phyloP scores from a whole-genome alignment of 176 grass and related monocot species.

The Carex cristatella region DNA sequence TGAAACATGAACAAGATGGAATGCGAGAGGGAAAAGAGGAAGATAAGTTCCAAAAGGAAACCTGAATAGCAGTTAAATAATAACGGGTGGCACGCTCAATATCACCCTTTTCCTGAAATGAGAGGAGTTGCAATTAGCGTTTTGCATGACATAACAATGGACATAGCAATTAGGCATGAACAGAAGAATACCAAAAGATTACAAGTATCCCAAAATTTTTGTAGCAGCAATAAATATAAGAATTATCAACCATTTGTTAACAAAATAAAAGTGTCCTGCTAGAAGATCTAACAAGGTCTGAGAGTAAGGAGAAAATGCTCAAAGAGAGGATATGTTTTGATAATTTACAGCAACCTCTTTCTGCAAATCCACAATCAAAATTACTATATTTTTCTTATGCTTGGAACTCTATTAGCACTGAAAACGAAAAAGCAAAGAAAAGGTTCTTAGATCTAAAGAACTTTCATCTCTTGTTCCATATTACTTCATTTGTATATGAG shows the following conservation, averaged over 20 bases:
- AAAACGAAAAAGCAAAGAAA: too few species aligned
- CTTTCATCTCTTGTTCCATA: too few species aligned
- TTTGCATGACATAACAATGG: neutral
- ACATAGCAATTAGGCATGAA: neutral
- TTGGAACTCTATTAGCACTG: too few species aligned
- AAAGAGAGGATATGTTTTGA: too few species aligned
- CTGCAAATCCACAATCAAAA: too few species aligned
- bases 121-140: neutral
- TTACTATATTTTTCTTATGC: too few species aligned
- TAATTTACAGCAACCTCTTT: too few species aligned
- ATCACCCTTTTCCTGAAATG: constrained; percentile 79
- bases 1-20: neutral
- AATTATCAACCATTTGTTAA: neutral
- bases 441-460: too few species aligned
- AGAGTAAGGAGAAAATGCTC: neutral
- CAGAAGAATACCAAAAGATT: neutral
- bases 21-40: neutral
- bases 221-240: neutral
- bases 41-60: constrained; percentile 25
- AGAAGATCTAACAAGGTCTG: neutral
- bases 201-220: neutral
- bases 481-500: too few species aligned
- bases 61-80: constrained; percentile 93
- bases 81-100: constrained; percentile 83
- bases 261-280: neutral